These are phyloP conservation scores for Populus hybrid DNA, from an alignment of 441 rosid species.

Conservation along the genomic window DNA sequence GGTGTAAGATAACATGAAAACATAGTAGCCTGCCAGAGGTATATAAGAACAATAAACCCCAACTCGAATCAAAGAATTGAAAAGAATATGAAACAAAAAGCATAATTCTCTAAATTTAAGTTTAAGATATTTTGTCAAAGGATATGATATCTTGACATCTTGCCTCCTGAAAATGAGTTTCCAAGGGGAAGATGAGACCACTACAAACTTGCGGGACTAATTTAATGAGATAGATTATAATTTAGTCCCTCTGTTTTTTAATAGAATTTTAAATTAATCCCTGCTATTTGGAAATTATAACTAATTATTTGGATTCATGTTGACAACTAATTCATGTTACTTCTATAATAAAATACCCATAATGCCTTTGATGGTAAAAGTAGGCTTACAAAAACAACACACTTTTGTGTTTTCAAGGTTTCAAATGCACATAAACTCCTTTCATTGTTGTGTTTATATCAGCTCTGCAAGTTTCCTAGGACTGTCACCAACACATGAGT, in stretches of 20 bases:
- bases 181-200: background rate
- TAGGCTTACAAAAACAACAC: background rate
- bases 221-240: background rate
- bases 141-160: background rate
- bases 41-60: background rate
- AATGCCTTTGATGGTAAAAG: background rate
- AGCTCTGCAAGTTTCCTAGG: background rate
- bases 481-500: background rate
- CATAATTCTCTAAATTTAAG: background rate
- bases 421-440: background rate
- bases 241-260: background rate
- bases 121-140: background rate
- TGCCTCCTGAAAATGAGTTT: background rate
- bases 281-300: background rate
- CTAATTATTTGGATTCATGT: background rate
- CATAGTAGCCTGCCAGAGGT: background rate
- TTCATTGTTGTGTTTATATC: background rate
- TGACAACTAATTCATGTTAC: no score
- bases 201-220: background rate
- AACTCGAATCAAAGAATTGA: background rate
- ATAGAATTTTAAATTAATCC: background rate
- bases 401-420: background rate
- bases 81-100: background rate
- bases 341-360: background rate
- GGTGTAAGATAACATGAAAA: background rate